Evolutionary conservation across 495 filamentous ascomycete genomes (phyloP).

Genomic region (Xanthoparmelia taractica): DNA sequence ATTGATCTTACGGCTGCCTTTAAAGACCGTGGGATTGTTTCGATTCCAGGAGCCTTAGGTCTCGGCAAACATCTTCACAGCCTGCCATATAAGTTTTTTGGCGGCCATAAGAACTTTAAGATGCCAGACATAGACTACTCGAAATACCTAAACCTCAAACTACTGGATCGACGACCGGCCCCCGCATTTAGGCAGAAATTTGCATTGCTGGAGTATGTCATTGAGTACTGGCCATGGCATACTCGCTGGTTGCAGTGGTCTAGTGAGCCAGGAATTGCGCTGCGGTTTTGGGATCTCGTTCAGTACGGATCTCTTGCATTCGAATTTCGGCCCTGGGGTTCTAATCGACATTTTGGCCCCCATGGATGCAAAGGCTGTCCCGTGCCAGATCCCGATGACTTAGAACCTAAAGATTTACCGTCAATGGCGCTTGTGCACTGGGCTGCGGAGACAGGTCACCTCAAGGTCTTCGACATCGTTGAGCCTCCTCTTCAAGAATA

Average conservation of each 20-base stretch:
- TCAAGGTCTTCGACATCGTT: neutral
- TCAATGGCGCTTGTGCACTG: slow-evolving; percentile 11
- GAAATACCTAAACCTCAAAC: neutral
- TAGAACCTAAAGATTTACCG: neutral
- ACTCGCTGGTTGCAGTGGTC: neutral
- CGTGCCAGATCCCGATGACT: neutral
- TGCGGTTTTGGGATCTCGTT: slow-evolving; percentile 1
- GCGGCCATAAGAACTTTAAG: neutral
- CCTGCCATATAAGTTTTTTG: neutral
- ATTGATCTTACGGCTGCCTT: neutral
- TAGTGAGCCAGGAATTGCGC: neutral
- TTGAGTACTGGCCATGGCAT: slow-evolving; percentile 15
- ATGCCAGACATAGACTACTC: neutral
- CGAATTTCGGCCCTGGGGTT: slow-evolving; percentile 19
- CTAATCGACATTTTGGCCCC: slow-evolving; percentile 12
- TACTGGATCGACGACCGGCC: neutral
- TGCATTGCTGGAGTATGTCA: slow-evolving; percentile 15
- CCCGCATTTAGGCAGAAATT: slow-evolving; percentile 1
- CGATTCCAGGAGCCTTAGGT: slow-evolving; percentile 11
- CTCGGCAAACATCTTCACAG: neutral
- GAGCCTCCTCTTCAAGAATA: neutral
- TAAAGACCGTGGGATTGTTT: slow-evolving; percentile 8
- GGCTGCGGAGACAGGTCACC: slow-evolving; percentile 14
- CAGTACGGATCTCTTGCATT: slow-evolving; percentile 10
- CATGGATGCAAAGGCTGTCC: slow-evolving; percentile 15